Evolutionary conservation across 2,329 filamentous ascomycete species (phyloP).

Genomic region (Penicillium digitatum): DNA sequence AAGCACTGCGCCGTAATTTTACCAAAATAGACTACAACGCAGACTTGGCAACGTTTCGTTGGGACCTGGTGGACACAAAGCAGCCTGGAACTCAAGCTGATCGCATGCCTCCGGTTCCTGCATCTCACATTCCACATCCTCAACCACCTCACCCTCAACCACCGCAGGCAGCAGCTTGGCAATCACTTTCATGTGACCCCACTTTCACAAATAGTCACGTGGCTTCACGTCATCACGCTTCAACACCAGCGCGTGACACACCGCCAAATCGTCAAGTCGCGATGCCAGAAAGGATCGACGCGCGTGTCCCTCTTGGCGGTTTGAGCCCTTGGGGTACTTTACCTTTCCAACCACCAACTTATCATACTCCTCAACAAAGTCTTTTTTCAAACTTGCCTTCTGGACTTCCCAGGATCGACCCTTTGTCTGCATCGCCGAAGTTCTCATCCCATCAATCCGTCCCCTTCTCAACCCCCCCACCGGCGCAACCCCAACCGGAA

Average conservation of each 20-base stretch:
- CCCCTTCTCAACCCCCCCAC: neutral
- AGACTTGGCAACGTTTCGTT: slow-evolving; percentile 57
- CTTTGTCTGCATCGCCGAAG: neutral
- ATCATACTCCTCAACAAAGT: neutral
- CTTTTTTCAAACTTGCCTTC: neutral
- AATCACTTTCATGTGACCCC: neutral
- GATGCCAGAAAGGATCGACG: neutral
- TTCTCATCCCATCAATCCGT: neutral
- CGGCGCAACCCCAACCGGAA: neutral
- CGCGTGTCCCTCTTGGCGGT: neutral
- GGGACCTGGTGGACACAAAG: slow-evolving; percentile 55
- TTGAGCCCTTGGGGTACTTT: neutral
- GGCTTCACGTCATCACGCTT: slow-evolving; percentile 9
- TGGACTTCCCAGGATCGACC: neutral
- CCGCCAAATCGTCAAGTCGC: neutral
- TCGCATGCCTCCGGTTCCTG: slow-evolving; percentile 14
- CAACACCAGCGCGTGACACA: neutral
- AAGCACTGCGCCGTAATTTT: slow-evolving; percentile 44
- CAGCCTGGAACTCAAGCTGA: neutral
- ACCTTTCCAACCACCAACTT: neutral
- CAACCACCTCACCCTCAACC: neutral
- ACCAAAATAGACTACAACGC: slow-evolving; percentile 42
- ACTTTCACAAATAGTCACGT: neutral
- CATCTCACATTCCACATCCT: neutral
- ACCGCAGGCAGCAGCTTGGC: neutral